Evolutionary conservation across 208 protist genomes (phyloP).

Genomic region (Leishmania arabica): DNA sequence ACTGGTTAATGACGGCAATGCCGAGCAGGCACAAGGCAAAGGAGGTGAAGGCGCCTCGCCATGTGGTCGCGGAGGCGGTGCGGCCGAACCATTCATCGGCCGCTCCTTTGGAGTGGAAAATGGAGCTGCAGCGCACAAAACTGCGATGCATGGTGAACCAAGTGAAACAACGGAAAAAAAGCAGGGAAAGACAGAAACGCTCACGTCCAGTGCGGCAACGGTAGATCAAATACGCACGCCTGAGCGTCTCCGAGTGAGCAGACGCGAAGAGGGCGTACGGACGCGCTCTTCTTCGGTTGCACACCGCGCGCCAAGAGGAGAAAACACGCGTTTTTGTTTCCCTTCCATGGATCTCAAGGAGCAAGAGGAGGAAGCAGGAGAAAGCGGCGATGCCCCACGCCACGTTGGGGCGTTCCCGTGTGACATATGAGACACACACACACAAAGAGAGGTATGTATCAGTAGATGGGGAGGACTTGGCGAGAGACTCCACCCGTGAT

Average conservation of each 20-base stretch:
- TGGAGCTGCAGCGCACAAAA: constrained; percentile 3
- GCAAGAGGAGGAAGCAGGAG: background rate
- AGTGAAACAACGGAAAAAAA: background rate
- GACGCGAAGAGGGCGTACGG: background rate
- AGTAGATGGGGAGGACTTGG: background rate
- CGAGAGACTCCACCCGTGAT: background rate
- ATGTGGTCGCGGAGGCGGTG: constrained; percentile 19
- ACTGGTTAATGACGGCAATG: constrained; percentile 69
- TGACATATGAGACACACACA: background rate
- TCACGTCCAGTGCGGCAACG: background rate
- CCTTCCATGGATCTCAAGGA: background rate
- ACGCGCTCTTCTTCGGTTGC: background rate
- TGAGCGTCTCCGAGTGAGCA: too few relatives aligned
- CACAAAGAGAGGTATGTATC: background rate
- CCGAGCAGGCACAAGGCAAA: constrained; percentile 48
- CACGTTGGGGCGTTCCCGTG: background rate
- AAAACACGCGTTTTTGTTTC: background rate
- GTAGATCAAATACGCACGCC: background rate
- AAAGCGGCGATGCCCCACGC: background rate
- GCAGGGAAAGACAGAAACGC: background rate
- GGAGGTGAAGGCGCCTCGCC: constrained; percentile 36
- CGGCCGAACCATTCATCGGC: constrained; percentile 65
- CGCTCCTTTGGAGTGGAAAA: constrained; percentile 39
- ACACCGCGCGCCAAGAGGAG: background rate
- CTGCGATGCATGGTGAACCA: constrained; percentile 7